These are phyloP conservation scores for Wallacemonas sp. DNA, from an alignment of 208 protist species.

Conservation along the genomic window DNA sequence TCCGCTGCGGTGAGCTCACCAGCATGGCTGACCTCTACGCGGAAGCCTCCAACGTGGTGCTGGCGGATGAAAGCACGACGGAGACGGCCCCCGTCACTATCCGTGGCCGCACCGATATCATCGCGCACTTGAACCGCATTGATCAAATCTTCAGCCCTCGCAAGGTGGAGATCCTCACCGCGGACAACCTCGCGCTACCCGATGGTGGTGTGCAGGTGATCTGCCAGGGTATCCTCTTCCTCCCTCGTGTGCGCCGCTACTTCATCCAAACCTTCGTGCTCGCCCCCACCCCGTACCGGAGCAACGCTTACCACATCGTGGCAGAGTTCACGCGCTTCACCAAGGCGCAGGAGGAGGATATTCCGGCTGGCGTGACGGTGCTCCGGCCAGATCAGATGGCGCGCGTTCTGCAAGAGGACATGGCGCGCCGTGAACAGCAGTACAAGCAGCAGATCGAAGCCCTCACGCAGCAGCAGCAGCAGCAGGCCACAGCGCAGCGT, in stretches of 20 bases:
- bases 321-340: slow-evolving; percentile 84
- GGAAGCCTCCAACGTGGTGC: slow-evolving; percentile 51
- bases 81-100: slow-evolving; percentile 37
- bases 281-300: slow-evolving; percentile 69
- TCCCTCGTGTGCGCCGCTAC: slow-evolving; percentile 44
- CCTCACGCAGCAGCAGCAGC: slow-evolving; percentile 23
- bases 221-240: slow-evolving; percentile 75
- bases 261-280: slow-evolving; percentile 84
- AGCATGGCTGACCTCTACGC: slow-evolving; percentile 68
- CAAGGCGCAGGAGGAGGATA: slow-evolving; percentile 59
- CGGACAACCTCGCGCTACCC: slow-evolving; percentile 69
- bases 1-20: slow-evolving; percentile 41
- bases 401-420: slow-evolving; percentile 52
- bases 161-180: slow-evolving; percentile 81
- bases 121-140: slow-evolving; percentile 49
- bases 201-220: slow-evolving; percentile 64
- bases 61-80: slow-evolving; percentile 55
- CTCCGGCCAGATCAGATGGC: slow-evolving; percentile 63
- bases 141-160: slow-evolving; percentile 54
- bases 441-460: slow-evolving; percentile 33
- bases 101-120: slow-evolving; percentile 51
- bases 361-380: slow-evolving; percentile 63
- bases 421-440: slow-evolving; percentile 31
- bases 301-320: slow-evolving; percentile 81
- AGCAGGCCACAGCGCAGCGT: not conserved